Base-by-base conservation (phyloP, 331 rosid genomes). In the Malus hybrid region DNA sequence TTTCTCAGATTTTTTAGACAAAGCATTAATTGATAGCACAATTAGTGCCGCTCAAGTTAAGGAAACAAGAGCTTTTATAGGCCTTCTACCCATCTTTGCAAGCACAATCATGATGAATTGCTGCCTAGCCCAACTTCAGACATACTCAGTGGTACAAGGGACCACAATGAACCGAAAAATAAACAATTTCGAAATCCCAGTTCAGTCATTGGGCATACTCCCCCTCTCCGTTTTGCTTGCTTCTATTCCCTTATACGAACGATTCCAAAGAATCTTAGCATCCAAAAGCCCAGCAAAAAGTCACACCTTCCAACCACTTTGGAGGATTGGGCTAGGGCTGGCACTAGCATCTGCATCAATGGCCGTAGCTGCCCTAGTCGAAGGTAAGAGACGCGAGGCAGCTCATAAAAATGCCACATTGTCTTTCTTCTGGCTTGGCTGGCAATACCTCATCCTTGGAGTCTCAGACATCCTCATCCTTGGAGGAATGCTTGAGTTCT, bases 401-500 rank as follows among this genome's bases (percentile, higher is more conserved):
- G 78, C 82, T 3, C 66, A 74, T 3, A 55, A 75, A 34, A 81
- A 48, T 16, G 70, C 29, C 33, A 50, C 10, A 20, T 7, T 78
- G 7, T 83, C 81, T 2, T 39, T 84, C 4, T 86, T 86, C 48
- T 86, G 85, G 85, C 70, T 86, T 5, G 22, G 22, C 0, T 75
- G 68, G 72, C 85, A 80, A 42, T 86, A 66, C 63, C 46, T 63
- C 10, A 29, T 81, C n/a, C 53, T 81, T 9, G 79, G 81, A 53
- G 30, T 84, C 30, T 65, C 87, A 22, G 83, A 86, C 9, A 70
- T 80, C 66, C 66, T 83, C 32, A 75, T 83, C 16, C 28, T 78
- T 46, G 79, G 83, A 14, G 87, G 85, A 60, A 86, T 80, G 85
- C 77, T 86, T n/a, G 87, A 82, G 44, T 86, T 86, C 77, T 82